Conservation (phyloP, 1,284 basidiomycete genomes). For the Fistulinella cinereoalba region DNA sequence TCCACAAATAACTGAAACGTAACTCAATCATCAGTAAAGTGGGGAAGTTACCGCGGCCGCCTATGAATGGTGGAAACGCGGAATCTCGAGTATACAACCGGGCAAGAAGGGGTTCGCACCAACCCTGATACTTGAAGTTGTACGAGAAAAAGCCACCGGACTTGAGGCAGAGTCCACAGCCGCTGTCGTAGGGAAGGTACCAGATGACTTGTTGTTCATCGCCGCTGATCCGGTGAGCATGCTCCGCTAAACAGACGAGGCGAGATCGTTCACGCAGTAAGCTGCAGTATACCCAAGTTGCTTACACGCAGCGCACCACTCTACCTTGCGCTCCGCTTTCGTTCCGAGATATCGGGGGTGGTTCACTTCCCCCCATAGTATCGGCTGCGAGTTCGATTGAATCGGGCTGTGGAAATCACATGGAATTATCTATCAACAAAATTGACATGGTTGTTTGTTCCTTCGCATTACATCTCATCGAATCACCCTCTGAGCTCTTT, state of each 20-base stretch:
- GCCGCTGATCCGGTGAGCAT: conserved; percentile 27
- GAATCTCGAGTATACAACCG: conserved; percentile 9
- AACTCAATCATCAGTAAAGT: conserved; percentile 13
- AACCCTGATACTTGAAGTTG: neutral
- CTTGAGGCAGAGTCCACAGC: neutral
- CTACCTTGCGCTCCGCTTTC: conserved; percentile 48
- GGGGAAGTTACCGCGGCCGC: conserved; percentile 27
- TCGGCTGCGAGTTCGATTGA: conserved; percentile 16
- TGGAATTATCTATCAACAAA: conserved; percentile 3
- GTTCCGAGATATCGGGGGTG: conserved; percentile 53
- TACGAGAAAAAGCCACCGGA: neutral
- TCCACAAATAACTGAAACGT: no score
- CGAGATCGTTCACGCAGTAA: conserved; percentile 1
- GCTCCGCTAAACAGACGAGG: neutral
- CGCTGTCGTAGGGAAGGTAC: conserved; percentile 2
- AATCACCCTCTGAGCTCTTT: conserved; percentile 59
- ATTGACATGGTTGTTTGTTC: conserved; percentile 69
- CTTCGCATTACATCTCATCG: conserved; percentile 69
- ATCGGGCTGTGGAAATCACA: neutral
- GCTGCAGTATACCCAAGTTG: conserved; percentile 48
- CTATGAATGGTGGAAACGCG: conserved; percentile 30
- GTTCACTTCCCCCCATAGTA: conserved; percentile 39
- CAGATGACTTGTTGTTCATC: conserved; percentile 16
- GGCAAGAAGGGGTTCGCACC: conserved; percentile 1
- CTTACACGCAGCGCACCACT: conserved; percentile 47